A percentile compares a stretch with the other conserved stretches of the same genome.
Evolutionary conservation across 2,329 filamentous ascomycete species (phyloP).

Genomic region (Plenodomus biglobosus): DNA sequence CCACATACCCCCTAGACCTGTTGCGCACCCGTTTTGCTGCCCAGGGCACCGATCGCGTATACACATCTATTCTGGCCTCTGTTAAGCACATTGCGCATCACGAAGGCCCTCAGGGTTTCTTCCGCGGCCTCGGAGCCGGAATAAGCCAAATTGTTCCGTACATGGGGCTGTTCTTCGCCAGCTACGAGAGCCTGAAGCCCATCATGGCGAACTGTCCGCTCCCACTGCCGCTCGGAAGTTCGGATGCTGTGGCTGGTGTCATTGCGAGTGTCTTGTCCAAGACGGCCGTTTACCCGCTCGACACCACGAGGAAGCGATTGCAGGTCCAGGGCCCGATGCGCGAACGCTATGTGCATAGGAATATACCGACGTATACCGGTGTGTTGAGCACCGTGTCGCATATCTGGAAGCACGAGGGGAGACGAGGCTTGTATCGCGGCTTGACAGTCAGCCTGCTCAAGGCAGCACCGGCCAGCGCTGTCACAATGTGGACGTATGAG

Average conservation of each 20-base stretch:
- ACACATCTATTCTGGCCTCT: constrained; percentile 68
- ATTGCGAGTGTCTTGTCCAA: constrained; percentile 80
- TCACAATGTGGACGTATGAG: constrained; percentile 96
- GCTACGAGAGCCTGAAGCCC: constrained; percentile 73
- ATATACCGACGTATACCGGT: constrained; percentile 79
- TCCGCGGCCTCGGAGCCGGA: constrained; percentile 79
- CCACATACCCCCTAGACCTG: constrained; percentile 91
- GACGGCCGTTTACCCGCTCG: constrained; percentile 87
- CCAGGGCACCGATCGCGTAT: constrained; percentile 80
- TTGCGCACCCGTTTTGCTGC: constrained; percentile 95
- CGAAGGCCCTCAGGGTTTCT: constrained; percentile 81
- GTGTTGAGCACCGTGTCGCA: constrained; percentile 65
- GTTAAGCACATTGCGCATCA: constrained; percentile 70
- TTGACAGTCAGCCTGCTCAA: constrained; percentile 88
- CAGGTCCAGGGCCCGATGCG: constrained; percentile 94
- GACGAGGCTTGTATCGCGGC: constrained; percentile 81
- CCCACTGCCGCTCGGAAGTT: constrained; percentile 68
- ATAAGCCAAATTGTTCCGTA: constrained; percentile 89
- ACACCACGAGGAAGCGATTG: constrained; percentile 87
- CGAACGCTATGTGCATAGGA: constrained; percentile 74
- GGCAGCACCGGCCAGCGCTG: constrained; percentile 86
- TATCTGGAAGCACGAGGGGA: constrained; percentile 73
- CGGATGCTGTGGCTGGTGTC: constrained; percentile 81
- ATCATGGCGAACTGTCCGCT: constrained; percentile 52
- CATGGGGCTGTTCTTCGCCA: constrained; percentile 94